A percentile compares a stretch with the other conserved stretches of the same genome.
phyloP scores from a whole-genome alignment of 1,284 basidiomycete genomes.

The Sporisorium exsertum region DNA sequence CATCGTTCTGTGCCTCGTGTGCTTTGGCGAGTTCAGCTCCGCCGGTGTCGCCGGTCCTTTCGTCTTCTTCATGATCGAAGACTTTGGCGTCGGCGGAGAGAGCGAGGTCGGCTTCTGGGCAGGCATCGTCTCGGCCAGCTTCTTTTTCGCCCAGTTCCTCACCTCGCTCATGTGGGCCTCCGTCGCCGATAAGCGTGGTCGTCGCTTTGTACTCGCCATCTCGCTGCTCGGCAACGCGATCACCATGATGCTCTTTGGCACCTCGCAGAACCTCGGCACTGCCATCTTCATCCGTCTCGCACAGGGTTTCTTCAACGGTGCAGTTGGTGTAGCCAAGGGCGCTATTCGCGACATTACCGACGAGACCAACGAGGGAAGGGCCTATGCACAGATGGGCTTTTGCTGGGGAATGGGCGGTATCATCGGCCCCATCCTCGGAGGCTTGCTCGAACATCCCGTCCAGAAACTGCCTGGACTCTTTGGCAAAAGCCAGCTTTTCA shows the following conservation, averaged over 20 bases:
- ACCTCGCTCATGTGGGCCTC: conserved; percentile 94
- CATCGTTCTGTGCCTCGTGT: conserved; percentile 64
- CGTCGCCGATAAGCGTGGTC: conserved; percentile 89
- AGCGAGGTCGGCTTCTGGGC: conserved; percentile 67
- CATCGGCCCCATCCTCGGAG: conserved; percentile 79
- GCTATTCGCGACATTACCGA: conserved; percentile 90
- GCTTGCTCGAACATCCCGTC: conserved; percentile 76
- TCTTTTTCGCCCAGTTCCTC: conserved; percentile 74
- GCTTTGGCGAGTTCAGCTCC: conserved; percentile 75
- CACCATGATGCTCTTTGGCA: conserved; percentile 85
- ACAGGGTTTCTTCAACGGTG: conserved; percentile 94
- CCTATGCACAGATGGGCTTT: conserved; percentile 93
- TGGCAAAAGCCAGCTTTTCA: conserved; percentile 75
- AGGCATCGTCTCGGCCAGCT: conserved; percentile 67
- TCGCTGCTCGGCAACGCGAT: conserved; percentile 88
- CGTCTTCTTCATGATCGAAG: conserved; percentile 68
- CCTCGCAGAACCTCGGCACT: conserved; percentile 74
- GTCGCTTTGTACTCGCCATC: conserved; percentile 83
- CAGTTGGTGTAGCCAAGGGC: conserved; percentile 90
- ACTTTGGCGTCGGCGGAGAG: conserved; percentile 65
- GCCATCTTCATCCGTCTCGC: conserved; percentile 89
- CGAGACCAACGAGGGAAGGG: conserved; percentile 87
- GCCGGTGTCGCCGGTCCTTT: conserved; percentile 74
- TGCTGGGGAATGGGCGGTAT: conserved; percentile 93
- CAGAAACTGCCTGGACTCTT: conserved; percentile 85